Base-by-base conservation (phyloP, 2,329 filamentous ascomycete species). In the Didymellaceae sp. region DNA sequence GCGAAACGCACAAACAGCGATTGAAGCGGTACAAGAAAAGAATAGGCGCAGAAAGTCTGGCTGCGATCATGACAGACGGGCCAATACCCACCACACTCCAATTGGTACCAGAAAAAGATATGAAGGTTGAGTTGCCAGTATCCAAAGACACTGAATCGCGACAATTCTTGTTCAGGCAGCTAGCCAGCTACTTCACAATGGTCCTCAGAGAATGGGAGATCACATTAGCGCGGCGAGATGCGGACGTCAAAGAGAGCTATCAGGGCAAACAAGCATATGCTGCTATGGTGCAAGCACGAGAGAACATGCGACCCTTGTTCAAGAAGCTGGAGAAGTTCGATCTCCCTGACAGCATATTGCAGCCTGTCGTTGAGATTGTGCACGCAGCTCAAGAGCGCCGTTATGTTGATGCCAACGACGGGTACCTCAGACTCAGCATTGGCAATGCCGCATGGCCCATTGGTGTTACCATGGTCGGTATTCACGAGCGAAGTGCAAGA, bases 391-490 rank as follows among this genome's bases (percentile, higher is more conserved):
- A 99, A 75, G 87, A 91, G 69, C 84, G 91, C 52, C 85, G 90
- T 57, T 99, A 99, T 69, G 93, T 99, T 37, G 90, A 97, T 75
- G 94, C 94, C 25, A 97, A 97, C 70, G 90, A 99, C 71, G 92
- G 91, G 0, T 99, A 99, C 73, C 79, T 99, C 54, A 83, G 90
- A 44, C 80, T 99, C 45, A 96, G 90, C 71, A 99, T 99, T 67
- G 91, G 91, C 58, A 96, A 96, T 77, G 92, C 91, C 61, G 94
- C 94, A 13, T 99, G 94, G 94, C 94, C 94, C 18, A 99, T 99
- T 67, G 94, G 94, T 75, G 94, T 99, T 30, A 99, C 94, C 73
- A 99, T 97, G 94, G 94, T 99, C 67, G 94, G 94, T 80, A 99
- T 99, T 65, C 94, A 99, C 83, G 94, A 97, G 80, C 86, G 94